Conservation (phyloP, 2,329 filamentous ascomycete genomes). For the Ophiosphaerella narmari region DNA sequence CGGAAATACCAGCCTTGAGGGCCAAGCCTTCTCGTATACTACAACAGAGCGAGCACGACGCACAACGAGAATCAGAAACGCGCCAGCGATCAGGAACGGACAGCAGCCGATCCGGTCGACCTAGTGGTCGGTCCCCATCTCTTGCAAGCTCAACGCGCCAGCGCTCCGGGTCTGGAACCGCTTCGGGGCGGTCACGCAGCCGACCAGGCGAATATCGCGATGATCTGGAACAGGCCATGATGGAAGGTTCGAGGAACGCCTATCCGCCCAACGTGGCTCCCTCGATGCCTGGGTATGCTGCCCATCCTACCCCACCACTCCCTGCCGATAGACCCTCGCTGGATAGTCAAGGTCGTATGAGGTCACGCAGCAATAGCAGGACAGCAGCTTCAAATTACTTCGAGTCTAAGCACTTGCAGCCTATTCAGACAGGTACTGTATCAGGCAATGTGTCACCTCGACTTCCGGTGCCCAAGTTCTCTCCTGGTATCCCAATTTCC, state of each 20-base stretch:
- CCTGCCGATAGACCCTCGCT: conserved; percentile 30
- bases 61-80: conserved; percentile 36
- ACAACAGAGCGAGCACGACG: conserved; percentile 42
- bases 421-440: conserved; percentile 38
- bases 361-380: conserved; percentile 46
- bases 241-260: conserved; percentile 48
- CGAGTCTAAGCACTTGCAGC: conserved; percentile 44
- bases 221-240: conserved; percentile 57
- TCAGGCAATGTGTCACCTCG: conserved; percentile 28
- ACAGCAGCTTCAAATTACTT: conserved; percentile 40
- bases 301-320: conserved; percentile 34
- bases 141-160: conserved; percentile 51
- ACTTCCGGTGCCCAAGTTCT: conserved; percentile 33
- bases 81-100: conserved; percentile 43
- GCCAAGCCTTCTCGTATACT: conserved; percentile 39
- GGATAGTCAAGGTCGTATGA: conserved; percentile 33
- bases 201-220: conserved; percentile 55
- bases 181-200: conserved; percentile 60
- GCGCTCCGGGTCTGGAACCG: conserved; percentile 60
- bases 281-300: conserved; percentile 40
- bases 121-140: conserved; percentile 44
- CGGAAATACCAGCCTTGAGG: conserved; percentile 32
- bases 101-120: conserved; percentile 34
- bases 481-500: conserved; percentile 40
- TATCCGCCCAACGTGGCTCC: conserved; percentile 41